A percentile compares a stretch with the other conserved stretches of the same genome.
Conservation (phyloP, 345 rosid genomes). For the Linum usitatissimum region DNA sequence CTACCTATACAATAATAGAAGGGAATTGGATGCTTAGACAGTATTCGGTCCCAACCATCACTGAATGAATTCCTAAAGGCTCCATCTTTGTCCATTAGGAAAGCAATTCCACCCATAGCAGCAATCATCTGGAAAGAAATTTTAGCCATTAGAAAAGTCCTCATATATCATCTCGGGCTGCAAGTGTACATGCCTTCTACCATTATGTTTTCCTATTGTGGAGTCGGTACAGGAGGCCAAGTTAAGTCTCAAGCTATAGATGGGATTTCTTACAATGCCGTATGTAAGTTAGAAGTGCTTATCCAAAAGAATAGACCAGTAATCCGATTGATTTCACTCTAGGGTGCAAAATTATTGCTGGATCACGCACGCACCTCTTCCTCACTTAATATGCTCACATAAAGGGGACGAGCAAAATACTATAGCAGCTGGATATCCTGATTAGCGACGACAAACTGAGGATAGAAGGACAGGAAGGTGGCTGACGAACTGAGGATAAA, state of each 20-base stretch:
- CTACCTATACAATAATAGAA: slow-evolving; percentile 90
- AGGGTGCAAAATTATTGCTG: neutral
- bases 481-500: neutral
- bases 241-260: neutral
- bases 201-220: neutral
- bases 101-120: slow-evolving; percentile 71
- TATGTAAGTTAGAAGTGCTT: neutral
- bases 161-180: neutral
- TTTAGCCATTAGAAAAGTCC: neutral
- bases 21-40: slow-evolving; percentile 88
- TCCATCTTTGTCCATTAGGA: slow-evolving; percentile 87
- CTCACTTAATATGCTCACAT: too few relatives aligned
- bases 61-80: slow-evolving; percentile 81
- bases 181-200: neutral
- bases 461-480: neutral
- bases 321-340: neutral
- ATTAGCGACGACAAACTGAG: neutral
- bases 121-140: slow-evolving; percentile 45
- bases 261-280: neutral
- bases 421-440: too few relatives aligned
- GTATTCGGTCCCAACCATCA: slow-evolving; percentile 86
- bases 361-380: too few relatives aligned
- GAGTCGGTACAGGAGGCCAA: neutral
- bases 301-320: neutral
- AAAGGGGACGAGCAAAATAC: too few relatives aligned